Evolutionary conservation across 305 asterid species (phyloP), one percentile per base, ranked within the genome.

Genomic region (Solanum hybrid): DNA sequence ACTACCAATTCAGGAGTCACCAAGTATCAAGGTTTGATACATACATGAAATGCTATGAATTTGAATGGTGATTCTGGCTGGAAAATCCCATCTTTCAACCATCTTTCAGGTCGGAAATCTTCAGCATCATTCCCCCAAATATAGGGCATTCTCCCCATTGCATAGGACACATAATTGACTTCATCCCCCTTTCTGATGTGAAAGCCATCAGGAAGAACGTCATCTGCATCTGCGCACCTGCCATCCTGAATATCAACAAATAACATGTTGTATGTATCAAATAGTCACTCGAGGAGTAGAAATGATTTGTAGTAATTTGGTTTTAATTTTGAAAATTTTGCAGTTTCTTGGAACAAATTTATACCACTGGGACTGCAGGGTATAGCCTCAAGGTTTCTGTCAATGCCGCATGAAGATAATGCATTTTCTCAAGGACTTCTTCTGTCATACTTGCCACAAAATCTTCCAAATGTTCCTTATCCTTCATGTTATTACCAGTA

Each of bases 51-150:
- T 24, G 98, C 96, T 69, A 93, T 90, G 88, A 96, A 96, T 89
- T 95, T 95, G 92, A 93, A 95, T 2, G 98, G 97, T 4, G 96
- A 94, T 73, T 95, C 93, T 5, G 96, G 96, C 92, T 92, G 95
- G 88, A 96, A 96, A 51, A 87, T 85, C 85, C 96, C 96, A 56
- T 94, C 77, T 79, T 91, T 88, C 71, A 96, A 93, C 98, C 98
- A 96, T 93, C 98, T 93, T 81, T 96, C 95, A 0, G 98, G 98
- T 86, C 88, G 90, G 79, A 95, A 95, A 8, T 95, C 96, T 66
- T 93, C 93, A 26, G 97, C 97, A 51, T 96, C 95, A 26, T 95
- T 95, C 8, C 98, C 96, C 98, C 98, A 96, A 13, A 96, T 86
- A 51, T 91, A 91, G 4, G 91, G 17, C 98, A 96, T 96, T n/a